Evolutionary conservation across 106 monocot species (phyloP).

Genomic region (Cymbidium sinense): DNA sequence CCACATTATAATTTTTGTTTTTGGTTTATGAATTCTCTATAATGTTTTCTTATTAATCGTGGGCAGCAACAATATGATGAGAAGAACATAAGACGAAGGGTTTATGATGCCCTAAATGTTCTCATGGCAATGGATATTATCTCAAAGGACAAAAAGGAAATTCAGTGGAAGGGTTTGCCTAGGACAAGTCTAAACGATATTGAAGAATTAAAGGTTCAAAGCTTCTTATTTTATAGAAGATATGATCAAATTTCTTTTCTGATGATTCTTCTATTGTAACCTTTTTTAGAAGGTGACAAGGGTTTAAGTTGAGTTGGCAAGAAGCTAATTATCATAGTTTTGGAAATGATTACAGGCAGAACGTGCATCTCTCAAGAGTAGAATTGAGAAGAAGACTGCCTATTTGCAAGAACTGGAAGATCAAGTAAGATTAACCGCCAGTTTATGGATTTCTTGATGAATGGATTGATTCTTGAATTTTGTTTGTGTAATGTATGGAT

Average conservation of each 20-base stretch:
- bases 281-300: not conserved
- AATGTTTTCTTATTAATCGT: not conserved
- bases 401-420: conserved; percentile 87
- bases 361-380: conserved; percentile 44
- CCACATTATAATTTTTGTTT: not conserved
- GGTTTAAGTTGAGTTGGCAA: not conserved
- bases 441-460: not conserved
- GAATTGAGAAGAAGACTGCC: conserved; percentile 65
- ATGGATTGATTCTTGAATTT: not conserved
- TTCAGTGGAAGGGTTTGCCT: conserved; percentile 97
- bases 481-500: not conserved
- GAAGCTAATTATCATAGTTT: not conserved
- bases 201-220: conserved; percentile 79
- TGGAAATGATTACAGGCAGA: conserved; percentile 48
- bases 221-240: not conserved
- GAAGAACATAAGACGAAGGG: conserved; percentile 94
- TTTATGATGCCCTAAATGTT: conserved; percentile 94
- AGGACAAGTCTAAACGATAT: conserved; percentile 78
- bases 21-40: not conserved
- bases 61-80: conserved; percentile 94
- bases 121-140: conserved; percentile 99
- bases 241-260: not conserved
- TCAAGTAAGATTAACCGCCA: conserved; percentile 43
- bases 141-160: conserved; percentile 94
- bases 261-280: not conserved